Conservation (phyloP, 2,329 filamentous ascomycete genomes). For the Neonectria neomacrospora region DNA sequence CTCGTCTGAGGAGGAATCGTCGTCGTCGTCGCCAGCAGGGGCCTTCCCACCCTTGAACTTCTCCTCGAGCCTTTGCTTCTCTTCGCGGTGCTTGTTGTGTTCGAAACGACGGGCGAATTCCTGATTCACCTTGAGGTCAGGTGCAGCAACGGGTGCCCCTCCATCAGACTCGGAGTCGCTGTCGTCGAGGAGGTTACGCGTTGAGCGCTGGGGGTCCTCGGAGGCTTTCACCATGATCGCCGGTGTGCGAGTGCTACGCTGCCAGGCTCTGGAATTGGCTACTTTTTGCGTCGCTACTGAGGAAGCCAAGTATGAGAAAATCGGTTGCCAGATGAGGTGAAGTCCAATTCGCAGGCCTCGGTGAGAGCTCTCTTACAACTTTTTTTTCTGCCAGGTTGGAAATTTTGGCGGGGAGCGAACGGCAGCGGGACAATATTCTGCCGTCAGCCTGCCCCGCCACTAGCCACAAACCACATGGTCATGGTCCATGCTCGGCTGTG, state of each 20-base stretch:
- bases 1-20: conserved; percentile 78
- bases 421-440: conserved; percentile 28
- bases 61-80: conserved; percentile 84
- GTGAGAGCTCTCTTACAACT: conserved; percentile 36
- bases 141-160: conserved; percentile 52
- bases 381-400: conserved; percentile 46
- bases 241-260: background rate
- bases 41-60: conserved; percentile 70
- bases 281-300: background rate
- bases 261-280: background rate
- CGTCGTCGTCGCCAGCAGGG: conserved; percentile 57
- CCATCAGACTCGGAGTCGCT: conserved; percentile 62
- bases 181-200: conserved; percentile 66
- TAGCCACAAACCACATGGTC: conserved; percentile 14
- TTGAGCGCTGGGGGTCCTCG: conserved; percentile 51
- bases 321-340: conserved; percentile 2
- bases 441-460: conserved; percentile 30
- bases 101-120: conserved; percentile 92
- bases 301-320: conserved; percentile 1
- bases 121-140: conserved; percentile 83
- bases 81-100: conserved; percentile 96
- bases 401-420: conserved; percentile 49
- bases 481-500: background rate
- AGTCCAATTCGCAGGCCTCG: conserved; percentile 19
- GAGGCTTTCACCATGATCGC: conserved; percentile 34